A percentile compares a stretch with the other conserved stretches of the same genome.
phyloP scores from a whole-genome alignment of 108 stramenopile genomes.

The Mayamaea pseudoterrestris region DNA sequence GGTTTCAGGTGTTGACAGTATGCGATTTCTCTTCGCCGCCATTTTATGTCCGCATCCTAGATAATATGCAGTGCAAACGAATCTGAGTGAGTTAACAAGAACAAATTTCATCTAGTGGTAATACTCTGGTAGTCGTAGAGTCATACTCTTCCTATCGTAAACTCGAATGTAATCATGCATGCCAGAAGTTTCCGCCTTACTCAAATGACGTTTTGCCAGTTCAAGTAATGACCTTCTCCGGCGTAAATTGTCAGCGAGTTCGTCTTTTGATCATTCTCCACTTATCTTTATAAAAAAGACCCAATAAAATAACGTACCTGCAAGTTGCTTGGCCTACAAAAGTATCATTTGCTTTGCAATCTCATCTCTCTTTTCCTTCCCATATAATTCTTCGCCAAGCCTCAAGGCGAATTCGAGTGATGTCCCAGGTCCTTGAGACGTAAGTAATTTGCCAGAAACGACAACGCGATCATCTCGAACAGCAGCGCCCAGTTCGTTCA shows the following conservation, averaged over 20 bases:
- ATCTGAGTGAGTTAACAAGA: too few relatives aligned
- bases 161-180: constrained; percentile 15
- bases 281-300: neutral
- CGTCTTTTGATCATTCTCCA: constrained; percentile 7
- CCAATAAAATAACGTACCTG: neutral
- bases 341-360: constrained; percentile 42
- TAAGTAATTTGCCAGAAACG: constrained; percentile 52
- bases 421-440: constrained; percentile 76
- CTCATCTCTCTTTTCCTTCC: constrained; percentile 45
- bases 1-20: too few relatives aligned
- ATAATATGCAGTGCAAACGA: too few relatives aligned
- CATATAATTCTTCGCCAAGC: constrained; percentile 44
- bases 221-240: neutral
- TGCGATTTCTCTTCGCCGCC: too few relatives aligned
- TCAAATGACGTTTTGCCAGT: constrained; percentile 2
- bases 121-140: too few relatives aligned
- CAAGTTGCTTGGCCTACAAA: neutral
- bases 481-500: constrained; percentile 28
- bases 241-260: constrained; percentile 7
- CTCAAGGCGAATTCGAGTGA: constrained; percentile 52
- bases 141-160: constrained; percentile 26
- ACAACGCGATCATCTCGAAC: constrained; percentile 67
- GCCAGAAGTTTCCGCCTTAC: neutral
- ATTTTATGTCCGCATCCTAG: too few relatives aligned
- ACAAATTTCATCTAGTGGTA: too few relatives aligned